Percentiles rank a stretch among this genome's conserved stretches.
Conservation (phyloP, 768 basidiomycete species). For the Glaciozyma martinii region DNA sequence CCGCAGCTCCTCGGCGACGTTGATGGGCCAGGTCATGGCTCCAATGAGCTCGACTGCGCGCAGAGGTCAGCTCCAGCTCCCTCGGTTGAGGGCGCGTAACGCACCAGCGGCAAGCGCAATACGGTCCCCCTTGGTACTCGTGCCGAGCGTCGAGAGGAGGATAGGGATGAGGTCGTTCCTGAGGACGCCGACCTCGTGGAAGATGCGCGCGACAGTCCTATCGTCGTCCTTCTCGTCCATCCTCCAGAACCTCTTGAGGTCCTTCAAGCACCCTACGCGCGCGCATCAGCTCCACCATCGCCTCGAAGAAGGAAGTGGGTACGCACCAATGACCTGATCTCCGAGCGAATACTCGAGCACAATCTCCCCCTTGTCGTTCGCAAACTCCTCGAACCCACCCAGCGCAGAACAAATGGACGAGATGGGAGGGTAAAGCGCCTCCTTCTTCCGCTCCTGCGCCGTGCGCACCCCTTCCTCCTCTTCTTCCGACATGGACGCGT, state of each 20-base stretch:
- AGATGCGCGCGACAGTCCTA: slow-evolving; percentile 84
- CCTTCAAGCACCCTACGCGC: slow-evolving; percentile 63
- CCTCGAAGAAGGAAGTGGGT: fast-evolving
- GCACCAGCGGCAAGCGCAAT: slow-evolving; percentile 61
- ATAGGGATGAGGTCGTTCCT: slow-evolving; percentile 82
- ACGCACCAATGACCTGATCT: slow-evolving; percentile 31
- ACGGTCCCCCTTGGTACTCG: slow-evolving; percentile 51
- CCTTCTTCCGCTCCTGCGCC: slow-evolving; percentile 13
- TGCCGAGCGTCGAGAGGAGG: slow-evolving; percentile 67
- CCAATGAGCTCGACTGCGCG: slow-evolving; percentile 67
- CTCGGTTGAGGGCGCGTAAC: background rate
- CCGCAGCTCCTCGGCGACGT: slow-evolving; percentile 84
- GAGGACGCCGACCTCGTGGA: slow-evolving; percentile 77
- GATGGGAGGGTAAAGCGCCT: slow-evolving; percentile 28
- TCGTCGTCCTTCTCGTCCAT: slow-evolving; percentile 96
- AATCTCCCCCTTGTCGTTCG: slow-evolving; percentile 23
- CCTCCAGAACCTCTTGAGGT: slow-evolving; percentile 90
- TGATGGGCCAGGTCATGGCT: slow-evolving; percentile 98
- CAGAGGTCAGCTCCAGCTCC: background rate
- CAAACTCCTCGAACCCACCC: slow-evolving; percentile 31
- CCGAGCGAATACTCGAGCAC: slow-evolving; percentile 27
- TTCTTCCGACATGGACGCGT: background rate
- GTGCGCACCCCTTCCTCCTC: background rate
- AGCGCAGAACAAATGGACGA: slow-evolving; percentile 27
- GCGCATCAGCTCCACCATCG: background rate